Conservation (phyloP, 2,329 filamentous ascomycete species). For the Monosporascus sp. region DNA sequence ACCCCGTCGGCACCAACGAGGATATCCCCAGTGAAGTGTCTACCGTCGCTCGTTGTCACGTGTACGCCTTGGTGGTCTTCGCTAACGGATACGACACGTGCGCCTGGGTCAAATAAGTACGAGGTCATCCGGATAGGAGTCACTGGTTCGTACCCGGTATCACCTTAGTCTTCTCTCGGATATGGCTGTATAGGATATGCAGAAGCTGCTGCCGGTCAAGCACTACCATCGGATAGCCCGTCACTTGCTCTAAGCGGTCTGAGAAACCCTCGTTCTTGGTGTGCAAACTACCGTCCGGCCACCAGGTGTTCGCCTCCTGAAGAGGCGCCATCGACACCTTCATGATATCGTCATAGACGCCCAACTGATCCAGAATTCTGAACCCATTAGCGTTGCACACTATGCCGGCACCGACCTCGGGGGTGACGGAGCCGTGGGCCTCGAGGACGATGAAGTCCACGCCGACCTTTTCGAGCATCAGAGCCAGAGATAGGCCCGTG, state of each 20-base stretch:
- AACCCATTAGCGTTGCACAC: conserved; percentile 30
- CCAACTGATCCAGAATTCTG: conserved; percentile 39
- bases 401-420: conserved; percentile 36
- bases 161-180: conserved; percentile 21
- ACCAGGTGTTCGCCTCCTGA: conserved; percentile 1
- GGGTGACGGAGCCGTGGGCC: conserved; percentile 26
- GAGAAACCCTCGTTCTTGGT: conserved; percentile 2
- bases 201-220: conserved; percentile 18
- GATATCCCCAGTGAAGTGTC: conserved; percentile 5
- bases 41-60: conserved; percentile 3
- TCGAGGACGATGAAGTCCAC: conserved; percentile 43
- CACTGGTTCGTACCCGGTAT: conserved; percentile 14
- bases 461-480: conserved; percentile 31
- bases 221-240: conserved; percentile 10
- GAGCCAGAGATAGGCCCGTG: conserved; percentile 35
- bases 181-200: conserved; percentile 11
- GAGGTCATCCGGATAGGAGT: conserved; percentile 9
- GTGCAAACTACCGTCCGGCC: conserved; percentile 3
- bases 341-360: conserved; percentile 26
- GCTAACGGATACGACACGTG: conserved; percentile 10
- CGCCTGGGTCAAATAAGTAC: conserved; percentile 12
- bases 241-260: conserved; percentile 2
- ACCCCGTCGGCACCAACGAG: conserved; percentile 14
- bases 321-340: neutral
- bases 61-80: conserved; percentile 3